Evolutionary conservation across 108 stramenopile genomes (phyloP), one percentile per base, ranked within the genome.

Genomic region (Cyclotella cryptica): DNA sequence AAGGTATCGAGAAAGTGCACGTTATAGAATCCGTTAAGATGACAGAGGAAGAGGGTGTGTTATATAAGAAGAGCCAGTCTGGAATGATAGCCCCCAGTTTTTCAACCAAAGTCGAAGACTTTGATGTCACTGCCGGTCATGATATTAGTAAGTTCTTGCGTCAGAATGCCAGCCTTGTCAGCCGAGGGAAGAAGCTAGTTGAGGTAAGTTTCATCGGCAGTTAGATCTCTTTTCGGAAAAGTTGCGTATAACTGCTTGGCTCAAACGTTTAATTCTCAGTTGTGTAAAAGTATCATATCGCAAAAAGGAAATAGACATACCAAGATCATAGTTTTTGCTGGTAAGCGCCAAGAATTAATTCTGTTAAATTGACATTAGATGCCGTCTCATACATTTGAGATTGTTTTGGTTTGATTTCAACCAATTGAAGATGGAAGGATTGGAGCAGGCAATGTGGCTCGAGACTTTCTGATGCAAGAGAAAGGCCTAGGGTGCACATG

Each of bases 281-380:
- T 86, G 18, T 86, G 84, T 64, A 73, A 85, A n/a, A 42, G 75
- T 46, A 93, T 90, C 51, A 61, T 86, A 13, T 69, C 77, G 17
- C 51, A 65, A 40, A 35, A 80, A 49, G 71, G 67, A 14, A 84
- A 86, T 29, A 76, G 84, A 55, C 54, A 61, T 15, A 89, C 90
- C n/a, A 94, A 94, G 66, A 89, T 94, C 39, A 61, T 94, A 43
- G 86, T 91, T 12, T 94, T 94, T 85, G 74, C 89, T 0, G 60
- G 60, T 61, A 12, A 35, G 60, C 35, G 9, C 2, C n/a, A 26
- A 22, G 1, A 55, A 1, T n/a, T 61, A 8, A 18, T 39, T 14
- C 4, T 15, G 13, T 35, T 24, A 7, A 13, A 35, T 39, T 39
- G 15, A 39, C 35, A 14, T 61, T 12, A 39, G 30, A 6, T 13